Percentiles rank a stretch among this genome's conserved stretches.
These are phyloP conservation scores for Sporothrix curviconia DNA, from an alignment of 2,329 filamentous ascomycete genomes.

Conservation along the genomic window DNA sequence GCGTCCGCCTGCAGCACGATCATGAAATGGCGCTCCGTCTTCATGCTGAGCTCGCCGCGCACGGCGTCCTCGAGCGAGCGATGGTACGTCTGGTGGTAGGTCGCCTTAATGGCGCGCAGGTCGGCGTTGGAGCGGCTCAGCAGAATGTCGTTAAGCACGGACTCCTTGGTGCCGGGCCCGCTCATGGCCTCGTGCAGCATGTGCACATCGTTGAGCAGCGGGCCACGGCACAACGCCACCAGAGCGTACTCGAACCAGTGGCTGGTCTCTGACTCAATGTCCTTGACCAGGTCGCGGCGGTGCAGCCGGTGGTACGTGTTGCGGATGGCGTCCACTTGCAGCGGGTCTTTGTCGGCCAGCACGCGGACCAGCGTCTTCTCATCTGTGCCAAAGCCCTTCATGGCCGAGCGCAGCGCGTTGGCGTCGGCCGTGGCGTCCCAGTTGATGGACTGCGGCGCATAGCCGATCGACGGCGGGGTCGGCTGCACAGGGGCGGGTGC, in stretches of 20 bases:
- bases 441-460: conserved; percentile 62
- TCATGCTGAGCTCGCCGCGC: conserved; percentile 71
- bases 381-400: conserved; percentile 88
- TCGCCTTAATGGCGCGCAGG: conserved; percentile 73
- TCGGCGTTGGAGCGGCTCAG: conserved; percentile 81
- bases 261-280: conserved; percentile 71
- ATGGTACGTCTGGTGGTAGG: conserved; percentile 63
- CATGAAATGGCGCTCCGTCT: conserved; percentile 79
- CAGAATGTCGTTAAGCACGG: conserved; percentile 77
- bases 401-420: conserved; percentile 66
- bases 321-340: conserved; percentile 66
- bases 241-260: conserved; percentile 70
- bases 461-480: conserved; percentile 65
- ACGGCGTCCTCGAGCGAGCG: conserved; percentile 65
- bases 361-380: conserved; percentile 68
- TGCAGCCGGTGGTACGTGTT: conserved; percentile 58
- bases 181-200: conserved; percentile 65
- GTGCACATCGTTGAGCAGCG: conserved; percentile 68
- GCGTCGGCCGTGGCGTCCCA: conserved; percentile 65
- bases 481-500: conserved; percentile 35
- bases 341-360: conserved; percentile 66
- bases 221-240: conserved; percentile 69
- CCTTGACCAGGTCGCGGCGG: conserved; percentile 62
- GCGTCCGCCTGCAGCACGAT: conserved; percentile 68
- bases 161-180: conserved; percentile 80